Evolutionary conservation across 805 yeast species (phyloP), one percentile per base, ranked within the genome.

Genomic region (Yarrowia bubula): DNA sequence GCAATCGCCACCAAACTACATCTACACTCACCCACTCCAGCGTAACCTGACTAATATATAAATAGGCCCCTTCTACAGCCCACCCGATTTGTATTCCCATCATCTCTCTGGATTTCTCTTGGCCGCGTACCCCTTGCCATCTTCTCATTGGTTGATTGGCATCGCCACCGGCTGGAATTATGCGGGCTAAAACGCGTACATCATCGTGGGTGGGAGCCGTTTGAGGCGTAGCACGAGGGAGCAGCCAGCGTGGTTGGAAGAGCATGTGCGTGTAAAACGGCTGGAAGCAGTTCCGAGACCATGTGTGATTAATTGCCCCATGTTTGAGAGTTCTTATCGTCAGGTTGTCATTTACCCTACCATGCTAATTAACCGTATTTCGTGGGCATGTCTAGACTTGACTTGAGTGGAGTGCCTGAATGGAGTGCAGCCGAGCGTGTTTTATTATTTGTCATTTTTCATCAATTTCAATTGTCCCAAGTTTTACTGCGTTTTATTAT

Each of bases 91-190:
- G 38, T 35, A 35, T 35, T 35, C 38, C 8, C 10, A 35, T 35
- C 38, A 10, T 5, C n/a, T 28, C 13, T 5, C 7, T n/a, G 44
- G 9, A 17, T 9, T 4, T 4, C 18, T 8, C 8, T 15, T 15
- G 28, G 14, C 15, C 15, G 28, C 35, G 28, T 18, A 48, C 55
- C 55, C 55, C 55, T 48, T 48, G 55, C 41, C 13, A 18, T 2
- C 15, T 11, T 48, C 41, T 37, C 43, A 51, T 51, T 51, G 58
- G 58, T 22, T 22, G 43, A n/a, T 51, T 51, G 57, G 42, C 58
- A 51, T 51, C 43, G 58, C 58, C 58, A 51, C 58, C 58, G 18
- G 37, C 43, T 43, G 58, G 43, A 51, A 51, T 51, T 38, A 51
- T 51, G 58, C 58, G 58, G 43, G 9, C 58, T 37, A 48, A 46